Conservation (phyloP, 2,329 filamentous ascomycete species). For the Sclerotinia trifoliorum region DNA sequence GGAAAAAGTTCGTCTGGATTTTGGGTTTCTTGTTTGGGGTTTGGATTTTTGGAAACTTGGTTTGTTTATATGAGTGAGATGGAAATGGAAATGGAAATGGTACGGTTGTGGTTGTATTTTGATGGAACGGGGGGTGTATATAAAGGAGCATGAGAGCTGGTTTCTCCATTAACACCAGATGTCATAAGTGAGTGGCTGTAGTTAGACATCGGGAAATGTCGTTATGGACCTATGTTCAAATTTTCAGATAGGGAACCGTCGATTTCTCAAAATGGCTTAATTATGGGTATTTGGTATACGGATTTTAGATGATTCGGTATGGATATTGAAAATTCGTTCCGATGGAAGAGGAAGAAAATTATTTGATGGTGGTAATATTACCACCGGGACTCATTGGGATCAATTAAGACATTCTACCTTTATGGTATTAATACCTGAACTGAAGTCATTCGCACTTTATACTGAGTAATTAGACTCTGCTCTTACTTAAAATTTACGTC, state of each 20-base stretch:
- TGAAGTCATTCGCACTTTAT: neutral
- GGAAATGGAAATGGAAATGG: neutral
- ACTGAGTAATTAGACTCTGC: neutral
- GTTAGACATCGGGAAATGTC: neutral
- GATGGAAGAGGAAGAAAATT: conserved; percentile 13
- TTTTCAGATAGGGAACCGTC: too few relatives aligned
- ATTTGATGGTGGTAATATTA: neutral
- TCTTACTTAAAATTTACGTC: neutral
- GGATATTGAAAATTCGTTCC: neutral
- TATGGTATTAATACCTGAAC: neutral
- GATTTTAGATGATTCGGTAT: neutral
- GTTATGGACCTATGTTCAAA: neutral
- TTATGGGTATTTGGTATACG: neutral
- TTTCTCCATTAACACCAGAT: neutral
- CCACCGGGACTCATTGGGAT: too few relatives aligned
- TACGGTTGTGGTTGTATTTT: neutral
- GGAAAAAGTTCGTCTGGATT: neutral
- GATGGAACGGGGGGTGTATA: too few relatives aligned
- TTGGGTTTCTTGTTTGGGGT: neutral
- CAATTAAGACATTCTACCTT: neutral
- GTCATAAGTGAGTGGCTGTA: neutral
- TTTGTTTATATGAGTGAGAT: neutral
- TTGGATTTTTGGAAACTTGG: neutral
- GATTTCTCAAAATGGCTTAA: too few relatives aligned
- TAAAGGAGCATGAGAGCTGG: neutral